Percentiles rank a stretch among this genome's conserved stretches.
Conservation (phyloP, 306 rosid genomes). For the Pueraria montana region DNA sequence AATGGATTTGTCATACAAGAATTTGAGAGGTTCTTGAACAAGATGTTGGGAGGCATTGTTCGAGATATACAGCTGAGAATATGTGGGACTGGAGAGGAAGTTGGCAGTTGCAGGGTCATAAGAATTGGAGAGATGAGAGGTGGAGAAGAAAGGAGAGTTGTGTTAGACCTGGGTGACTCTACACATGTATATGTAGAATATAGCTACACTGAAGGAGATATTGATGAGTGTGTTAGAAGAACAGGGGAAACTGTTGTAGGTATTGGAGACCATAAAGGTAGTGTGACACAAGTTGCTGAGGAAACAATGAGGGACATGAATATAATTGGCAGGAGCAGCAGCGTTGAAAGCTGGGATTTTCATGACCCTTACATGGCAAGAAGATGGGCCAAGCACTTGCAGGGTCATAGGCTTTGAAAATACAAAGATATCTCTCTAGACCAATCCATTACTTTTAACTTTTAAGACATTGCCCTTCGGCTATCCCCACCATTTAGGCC, state of each 20-base stretch:
- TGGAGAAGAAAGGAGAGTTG: conserved; percentile 76
- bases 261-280: conserved; percentile 58
- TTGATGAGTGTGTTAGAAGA: conserved; percentile 67
- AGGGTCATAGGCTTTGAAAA: conserved; percentile 77
- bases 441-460: too few relatives aligned
- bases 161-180: conserved; percentile 63
- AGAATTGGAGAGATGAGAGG: conserved; percentile 84
- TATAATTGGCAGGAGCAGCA: conserved; percentile 67
- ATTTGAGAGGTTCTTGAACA: conserved; percentile 75
- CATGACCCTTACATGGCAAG: conserved; percentile 95
- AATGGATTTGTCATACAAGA: conserved; percentile 78
- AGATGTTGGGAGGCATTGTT: conserved; percentile 74
- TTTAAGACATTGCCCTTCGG: too few relatives aligned
- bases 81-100: conserved; percentile 58
- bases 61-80: conserved; percentile 75
- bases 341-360: conserved; percentile 83
- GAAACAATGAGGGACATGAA: conserved; percentile 52
- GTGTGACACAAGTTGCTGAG: conserved; percentile 43
- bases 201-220: conserved; percentile 81
- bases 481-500: not conserved
- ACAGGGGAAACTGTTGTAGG: conserved; percentile 75
- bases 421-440: not conserved
- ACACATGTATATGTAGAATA: conserved; percentile 70
- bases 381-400: conserved; percentile 98
- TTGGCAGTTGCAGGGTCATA: conserved; percentile 59